Base-by-base conservation (phyloP, 495 filamentous ascomycete genomes). In the Emericellopsis terricola region DNA sequence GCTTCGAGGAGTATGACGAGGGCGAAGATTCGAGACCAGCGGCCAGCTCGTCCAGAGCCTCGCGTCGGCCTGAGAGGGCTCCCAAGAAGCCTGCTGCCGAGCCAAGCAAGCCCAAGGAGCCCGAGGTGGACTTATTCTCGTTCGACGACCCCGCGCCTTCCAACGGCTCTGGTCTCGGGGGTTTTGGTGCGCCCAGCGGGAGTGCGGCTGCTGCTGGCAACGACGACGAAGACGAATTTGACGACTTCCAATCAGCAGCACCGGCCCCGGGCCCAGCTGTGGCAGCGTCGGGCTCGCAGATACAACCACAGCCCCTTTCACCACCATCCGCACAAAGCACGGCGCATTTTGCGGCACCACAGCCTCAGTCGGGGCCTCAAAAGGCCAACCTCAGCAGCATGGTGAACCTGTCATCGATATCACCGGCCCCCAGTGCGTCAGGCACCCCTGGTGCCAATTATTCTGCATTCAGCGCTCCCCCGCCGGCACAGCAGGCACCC, bases 1-100 rank as follows among this genome's bases (percentile, higher is more conserved):
- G 73, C 35, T 97, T 94, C 42, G 86, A 96, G 34, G 89, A 96
- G 54, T 97, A 97, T 46, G 84, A 97, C 47, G 89, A 97, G 53
- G 82, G 77, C 41, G 86, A 96, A 38, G 87, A 93, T 39, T 76
- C 66, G 23, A 51, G 50, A 32, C 56, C 54, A 13, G 48, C 61
- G 11, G 46, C 52, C 51, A 42, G 48, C 56, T 45, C 57, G 47
- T 32, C 55, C 51, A 29, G 57, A 43, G 37, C 43, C 21, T 64
- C 65, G 41, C 65, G 66, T 38, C 60, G 48, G 14, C 45, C 42
- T 15, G 50, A 52, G 29, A 52, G 49, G 13, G 43, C 50, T 8
- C 64, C 66, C 28, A 75, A 73, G 48, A 61, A 73, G 42, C 4
- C 20, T 8, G 19, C 33, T 15, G 43, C 48, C 7, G 68, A 77